Evolutionary conservation across 2,329 filamentous ascomycete species (phyloP), one percentile per base, ranked within the genome.

Genomic region (Cadophora sp.): DNA sequence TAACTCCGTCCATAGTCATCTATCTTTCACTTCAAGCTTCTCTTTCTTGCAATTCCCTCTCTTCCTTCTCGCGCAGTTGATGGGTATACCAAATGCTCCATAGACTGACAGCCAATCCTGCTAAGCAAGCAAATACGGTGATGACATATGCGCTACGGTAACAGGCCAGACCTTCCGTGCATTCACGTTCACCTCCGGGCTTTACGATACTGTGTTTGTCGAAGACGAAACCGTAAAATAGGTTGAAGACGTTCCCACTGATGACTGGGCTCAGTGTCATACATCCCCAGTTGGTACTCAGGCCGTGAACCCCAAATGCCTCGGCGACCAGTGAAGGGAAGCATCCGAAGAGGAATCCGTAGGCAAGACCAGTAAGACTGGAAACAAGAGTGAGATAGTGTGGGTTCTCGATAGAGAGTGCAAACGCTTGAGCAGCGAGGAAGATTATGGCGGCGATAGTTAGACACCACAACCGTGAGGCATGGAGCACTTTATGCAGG

Each of bases 271-370:
- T 91, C 58, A 97, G 83, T 0, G 93, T 97, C 89, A 99, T 96
- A 73, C 91, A 91, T 16, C 96, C 96, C 95, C 96, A 99, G 76
- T 98, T 99, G 76, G 97, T 93, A 64, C 91, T 94, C 56, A 99
- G 83, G 1, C 94, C 95, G 68, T 90, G 86, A 30, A 97, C 91
- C 8, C 96, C 96, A 77, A 99, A 99, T 0, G 91, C 90, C 77
- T 98, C 94, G 7, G 94, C 93, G 11, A 92, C 87, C 20, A 98
- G 88, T 14, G 94, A 94, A 0, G 96, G 96, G 78, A 92, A 97
- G 22, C 97, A 94, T 41, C 96, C 96, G 72, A 98, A 98, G 0
- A 98, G 84, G 71, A 97, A 93, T 2, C 96, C 96, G 78, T 99
- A 99, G 1, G 89, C 94, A 0, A 98, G 82, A 0, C 96, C 96